Evolutionary conservation across 2,329 filamentous ascomycete genomes (phyloP).

Genomic region (Kalmusia sp.): DNA sequence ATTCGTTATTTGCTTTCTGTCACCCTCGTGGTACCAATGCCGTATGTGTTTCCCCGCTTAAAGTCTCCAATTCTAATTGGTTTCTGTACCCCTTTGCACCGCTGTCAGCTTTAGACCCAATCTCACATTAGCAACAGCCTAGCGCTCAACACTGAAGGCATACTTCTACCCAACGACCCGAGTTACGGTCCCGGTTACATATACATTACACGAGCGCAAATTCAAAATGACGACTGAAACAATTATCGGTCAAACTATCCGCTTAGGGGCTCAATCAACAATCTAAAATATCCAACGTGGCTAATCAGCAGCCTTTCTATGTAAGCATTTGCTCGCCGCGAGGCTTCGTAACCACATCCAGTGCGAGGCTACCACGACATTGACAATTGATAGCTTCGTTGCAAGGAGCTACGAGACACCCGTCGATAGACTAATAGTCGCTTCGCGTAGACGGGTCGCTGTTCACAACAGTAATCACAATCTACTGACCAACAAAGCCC

Average conservation of each 20-base stretch:
- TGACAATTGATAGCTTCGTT: conserved; percentile 31
- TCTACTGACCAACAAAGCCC: conserved; percentile 6
- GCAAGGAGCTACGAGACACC: conserved; percentile 10
- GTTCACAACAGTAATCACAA: conserved; percentile 18
- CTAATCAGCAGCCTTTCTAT: not conserved
- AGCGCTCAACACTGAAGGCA: conserved; percentile 11
- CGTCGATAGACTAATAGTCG: conserved; percentile 10
- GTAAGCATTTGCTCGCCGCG: not conserved
- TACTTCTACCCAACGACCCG: conserved; percentile 7
- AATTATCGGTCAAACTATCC: not conserved
- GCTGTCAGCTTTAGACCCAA: too few species aligned
- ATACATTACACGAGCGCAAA: conserved; percentile 8
- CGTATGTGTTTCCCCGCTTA: too few species aligned
- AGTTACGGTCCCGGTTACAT: too few species aligned
- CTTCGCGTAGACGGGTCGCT: conserved; percentile 9
- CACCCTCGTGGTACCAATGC: too few species aligned
- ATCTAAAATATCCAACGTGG: not conserved
- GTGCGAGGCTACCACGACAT: too few species aligned
- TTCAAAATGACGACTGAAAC: not conserved
- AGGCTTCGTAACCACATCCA: not conserved
- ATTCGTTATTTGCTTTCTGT: too few species aligned
- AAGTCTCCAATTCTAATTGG: too few species aligned
- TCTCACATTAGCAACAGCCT: too few species aligned
- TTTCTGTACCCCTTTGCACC: too few species aligned
- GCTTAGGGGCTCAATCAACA: not conserved